Evolutionary conservation across 2,329 filamentous ascomycete species (phyloP), one percentile per base, ranked within the genome.

Genomic region (Phialophora expanda): DNA sequence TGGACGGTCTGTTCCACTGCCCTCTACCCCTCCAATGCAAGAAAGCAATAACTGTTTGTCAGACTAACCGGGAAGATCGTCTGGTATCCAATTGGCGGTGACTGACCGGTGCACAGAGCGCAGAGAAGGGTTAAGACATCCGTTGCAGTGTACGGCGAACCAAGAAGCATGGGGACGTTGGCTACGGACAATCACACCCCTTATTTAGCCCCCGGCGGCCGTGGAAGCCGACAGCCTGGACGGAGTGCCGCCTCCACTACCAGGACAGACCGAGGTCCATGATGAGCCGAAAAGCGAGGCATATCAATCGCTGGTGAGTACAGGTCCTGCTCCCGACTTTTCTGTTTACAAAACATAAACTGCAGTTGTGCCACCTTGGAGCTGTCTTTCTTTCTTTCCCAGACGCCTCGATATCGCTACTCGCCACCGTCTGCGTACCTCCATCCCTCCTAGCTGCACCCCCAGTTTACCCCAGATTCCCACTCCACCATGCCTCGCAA

Each of bases 401-500:
- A 44, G 38, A 44, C 38, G 38, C 17, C 38, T 44, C 14, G 38
- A 44, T 44, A 44, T 44, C 38, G 14, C 38, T 3, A n/a, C 4
- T n/a, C 38, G 38, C 38, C 38, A 41, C 5, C 6, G 14, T 17
- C 38, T n/a, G 4, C 17, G 6, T 6, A 20, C 26, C 41, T 34
- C 41, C 44, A 26, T 41, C 28, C 34, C 22, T 38, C 30, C 51
- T 32, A 59, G 9, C 61, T 46, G 30, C 26, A 54, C 22, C 20
- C 20, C 55, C 11, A 30, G 24, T 53, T 26, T 22, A 22, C 56
- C 61, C 4, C 30, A 55, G 24, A 46, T 44, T 48, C 48, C 5
- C 17, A 7, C 38, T 26, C 83, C 75, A 82, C 59, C 67, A 86
- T 86, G 84, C 80, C 78, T 70, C 81, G 82, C 72, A 84, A 84